phyloP scores from a whole-genome alignment of 2,329 filamentous ascomycete genomes.

The Apiospora koreana region DNA sequence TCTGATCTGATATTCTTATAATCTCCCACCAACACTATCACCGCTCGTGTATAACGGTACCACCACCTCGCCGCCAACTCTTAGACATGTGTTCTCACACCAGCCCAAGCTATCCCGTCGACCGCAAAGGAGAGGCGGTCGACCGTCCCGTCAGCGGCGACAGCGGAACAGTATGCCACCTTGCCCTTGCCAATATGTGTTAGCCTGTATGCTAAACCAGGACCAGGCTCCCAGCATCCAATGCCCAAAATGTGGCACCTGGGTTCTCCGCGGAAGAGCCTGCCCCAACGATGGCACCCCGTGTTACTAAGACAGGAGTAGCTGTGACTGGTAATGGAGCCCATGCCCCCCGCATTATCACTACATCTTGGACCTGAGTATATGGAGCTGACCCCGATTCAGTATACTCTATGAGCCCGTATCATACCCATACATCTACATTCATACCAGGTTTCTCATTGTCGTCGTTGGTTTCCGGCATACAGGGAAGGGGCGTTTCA shows the following conservation, averaged over 20 bases:
- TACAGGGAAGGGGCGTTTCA: conserved; percentile 3
- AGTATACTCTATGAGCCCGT: background rate
- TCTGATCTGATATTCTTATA: background rate
- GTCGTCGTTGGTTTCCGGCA: background rate
- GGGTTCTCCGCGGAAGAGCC: conserved; percentile 11
- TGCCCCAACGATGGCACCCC: conserved; percentile 6
- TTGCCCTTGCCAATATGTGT: background rate
- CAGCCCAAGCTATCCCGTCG: background rate
- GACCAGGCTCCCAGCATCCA: conserved; percentile 8
- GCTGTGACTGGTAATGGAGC: background rate
- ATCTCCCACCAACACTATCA: background rate
- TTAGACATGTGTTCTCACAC: background rate
- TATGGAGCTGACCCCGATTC: background rate
- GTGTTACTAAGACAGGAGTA: background rate
- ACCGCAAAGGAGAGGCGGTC: background rate
- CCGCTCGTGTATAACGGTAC: background rate
- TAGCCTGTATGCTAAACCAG: background rate
- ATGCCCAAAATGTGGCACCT: conserved; percentile 10
- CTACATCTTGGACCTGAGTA: background rate
- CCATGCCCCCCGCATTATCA: background rate
- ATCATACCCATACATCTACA: background rate
- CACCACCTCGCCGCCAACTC: background rate
- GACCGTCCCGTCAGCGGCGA: background rate
- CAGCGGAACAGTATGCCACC: conserved; percentile 6
- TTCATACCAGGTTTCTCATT: background rate